Evolutionary conservation across 345 rosid genomes (phyloP).

Genomic region (Acer negundo): DNA sequence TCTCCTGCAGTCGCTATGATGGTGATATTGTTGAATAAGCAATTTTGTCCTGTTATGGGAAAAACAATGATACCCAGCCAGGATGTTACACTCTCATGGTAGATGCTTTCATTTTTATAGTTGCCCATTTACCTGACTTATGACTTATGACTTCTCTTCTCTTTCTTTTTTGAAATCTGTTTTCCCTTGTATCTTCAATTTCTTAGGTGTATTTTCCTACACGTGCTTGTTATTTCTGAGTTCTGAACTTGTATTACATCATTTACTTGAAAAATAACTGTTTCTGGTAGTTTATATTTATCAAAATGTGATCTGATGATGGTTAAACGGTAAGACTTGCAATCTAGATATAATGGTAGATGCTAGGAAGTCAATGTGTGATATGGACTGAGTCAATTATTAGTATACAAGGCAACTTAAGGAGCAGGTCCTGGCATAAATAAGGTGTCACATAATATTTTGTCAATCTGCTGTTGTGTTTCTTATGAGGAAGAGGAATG

Average conservation of each 20-base stretch:
- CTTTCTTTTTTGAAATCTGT: neutral
- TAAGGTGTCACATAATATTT: neutral
- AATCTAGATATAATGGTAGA: neutral
- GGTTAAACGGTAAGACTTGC: neutral
- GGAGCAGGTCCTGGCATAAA: neutral
- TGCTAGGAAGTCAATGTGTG: neutral
- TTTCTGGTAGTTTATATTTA: neutral
- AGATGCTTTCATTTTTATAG: neutral
- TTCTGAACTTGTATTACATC: neutral
- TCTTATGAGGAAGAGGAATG: neutral
- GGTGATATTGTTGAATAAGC: conserved; percentile 2
- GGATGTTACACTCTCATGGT: neutral
- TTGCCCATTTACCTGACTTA: neutral
- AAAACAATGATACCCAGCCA: neutral
- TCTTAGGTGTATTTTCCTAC: neutral
- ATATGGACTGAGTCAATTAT: no score
- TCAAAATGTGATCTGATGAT: neutral
- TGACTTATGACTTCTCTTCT: neutral
- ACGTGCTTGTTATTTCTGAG: neutral
- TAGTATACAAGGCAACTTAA: neutral
- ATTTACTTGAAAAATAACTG: conserved; percentile 4
- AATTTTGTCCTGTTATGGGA: neutral
- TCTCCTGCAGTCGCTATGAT: neutral
- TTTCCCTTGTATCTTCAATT: neutral
- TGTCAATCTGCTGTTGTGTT: neutral